Conservation (phyloP, 495 filamentous ascomycete species). For the Penicillium lagena region DNA sequence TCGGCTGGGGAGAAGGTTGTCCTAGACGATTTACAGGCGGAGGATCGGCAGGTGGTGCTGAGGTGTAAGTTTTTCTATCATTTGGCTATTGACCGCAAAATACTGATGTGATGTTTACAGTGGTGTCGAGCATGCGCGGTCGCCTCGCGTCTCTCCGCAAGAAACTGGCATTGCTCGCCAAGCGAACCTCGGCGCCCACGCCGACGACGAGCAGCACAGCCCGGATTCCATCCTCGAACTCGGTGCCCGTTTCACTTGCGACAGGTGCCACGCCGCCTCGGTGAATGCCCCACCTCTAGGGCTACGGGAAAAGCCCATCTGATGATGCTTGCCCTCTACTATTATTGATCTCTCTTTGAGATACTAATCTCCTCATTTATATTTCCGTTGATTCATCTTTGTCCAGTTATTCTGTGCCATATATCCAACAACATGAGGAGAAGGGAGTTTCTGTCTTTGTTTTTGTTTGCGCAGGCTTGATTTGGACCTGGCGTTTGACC, state of each 20-base stretch:
- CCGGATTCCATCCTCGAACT: slow-evolving; percentile 25
- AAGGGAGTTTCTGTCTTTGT: slow-evolving; percentile 2
- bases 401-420: slow-evolving; percentile 9
- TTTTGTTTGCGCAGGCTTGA: not conserved
- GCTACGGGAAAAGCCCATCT: too few relatives aligned
- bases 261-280: slow-evolving; percentile 26
- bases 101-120: slow-evolving; percentile 31
- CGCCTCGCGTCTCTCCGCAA: slow-evolving; percentile 49
- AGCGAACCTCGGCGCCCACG: slow-evolving; percentile 40
- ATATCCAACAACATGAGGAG: slow-evolving; percentile 18
- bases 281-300: slow-evolving; percentile 8
- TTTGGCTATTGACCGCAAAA: not conserved
- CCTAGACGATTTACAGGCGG: slow-evolving; percentile 55
- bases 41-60: slow-evolving; percentile 65
- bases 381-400: not conserved
- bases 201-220: slow-evolving; percentile 17
- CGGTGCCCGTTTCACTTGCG: slow-evolving; percentile 20
- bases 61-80: slow-evolving; percentile 51
- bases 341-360: slow-evolving; percentile 1
- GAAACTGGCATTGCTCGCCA: slow-evolving; percentile 50
- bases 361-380: slow-evolving; percentile 5
- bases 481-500: slow-evolving; percentile 15
- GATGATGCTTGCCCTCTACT: too few relatives aligned
- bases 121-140: slow-evolving; percentile 53
- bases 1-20: slow-evolving; percentile 34